These are phyloP conservation scores for Fusarium luffae DNA, from an alignment of 2,329 filamentous ascomycete species.

Conservation along the genomic window DNA sequence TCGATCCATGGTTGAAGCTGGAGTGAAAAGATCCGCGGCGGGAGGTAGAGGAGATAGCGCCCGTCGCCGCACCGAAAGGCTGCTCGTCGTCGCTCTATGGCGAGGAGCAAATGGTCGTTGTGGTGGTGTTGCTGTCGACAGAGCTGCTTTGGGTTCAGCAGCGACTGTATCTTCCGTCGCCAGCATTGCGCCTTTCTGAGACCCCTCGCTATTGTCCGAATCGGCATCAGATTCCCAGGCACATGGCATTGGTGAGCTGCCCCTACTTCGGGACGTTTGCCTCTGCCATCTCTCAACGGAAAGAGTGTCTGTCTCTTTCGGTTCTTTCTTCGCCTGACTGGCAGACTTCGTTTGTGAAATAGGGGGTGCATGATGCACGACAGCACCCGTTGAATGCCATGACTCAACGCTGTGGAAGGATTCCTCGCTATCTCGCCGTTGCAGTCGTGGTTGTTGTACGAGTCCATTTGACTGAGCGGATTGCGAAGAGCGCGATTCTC, in stretches of 20 bases:
- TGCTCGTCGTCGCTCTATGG: conserved; percentile 43
- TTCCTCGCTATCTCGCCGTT: conserved; percentile 51
- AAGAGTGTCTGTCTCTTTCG: conserved; percentile 5
- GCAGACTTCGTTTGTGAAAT: conserved; percentile 55
- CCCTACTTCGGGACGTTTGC: conserved; percentile 12
- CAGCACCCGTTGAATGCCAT: conserved; percentile 58
- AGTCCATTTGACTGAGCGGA: background rate
- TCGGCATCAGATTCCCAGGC: conserved; percentile 43
- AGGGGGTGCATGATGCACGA: conserved; percentile 58
- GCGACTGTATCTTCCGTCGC: conserved; percentile 30
- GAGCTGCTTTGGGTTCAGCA: background rate
- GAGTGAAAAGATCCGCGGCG: conserved; percentile 69
- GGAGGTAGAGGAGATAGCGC: conserved; percentile 75
- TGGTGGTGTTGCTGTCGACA: conserved; percentile 4
- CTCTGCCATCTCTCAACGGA: conserved; percentile 2
- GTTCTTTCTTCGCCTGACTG: conserved; percentile 37
- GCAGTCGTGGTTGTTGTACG: conserved; percentile 17
- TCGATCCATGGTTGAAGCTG: conserved; percentile 56
- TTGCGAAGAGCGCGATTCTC: conserved; percentile 6
- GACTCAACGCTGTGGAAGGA: conserved; percentile 67
- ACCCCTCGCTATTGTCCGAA: conserved; percentile 38
- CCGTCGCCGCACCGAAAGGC: conserved; percentile 51
- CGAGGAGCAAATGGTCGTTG: conserved; percentile 32
- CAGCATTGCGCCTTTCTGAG: conserved; percentile 44
- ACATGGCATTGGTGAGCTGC: conserved; percentile 27